Conservation (phyloP, 306 rosid genomes). For the Quercus glauca region DNA sequence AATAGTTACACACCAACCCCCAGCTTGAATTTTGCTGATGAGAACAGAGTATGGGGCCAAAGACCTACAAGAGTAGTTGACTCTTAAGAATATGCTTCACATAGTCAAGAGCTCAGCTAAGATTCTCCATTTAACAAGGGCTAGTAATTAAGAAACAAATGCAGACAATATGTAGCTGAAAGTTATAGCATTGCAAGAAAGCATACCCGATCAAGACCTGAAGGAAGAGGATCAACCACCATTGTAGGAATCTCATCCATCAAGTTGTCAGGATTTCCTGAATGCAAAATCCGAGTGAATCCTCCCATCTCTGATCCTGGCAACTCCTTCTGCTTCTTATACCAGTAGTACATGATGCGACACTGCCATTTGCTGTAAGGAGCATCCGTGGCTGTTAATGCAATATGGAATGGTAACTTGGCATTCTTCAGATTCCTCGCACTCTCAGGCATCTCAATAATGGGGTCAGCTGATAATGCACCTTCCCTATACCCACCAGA, state of each 20-base stretch:
- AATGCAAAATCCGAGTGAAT: slow-evolving; percentile 88
- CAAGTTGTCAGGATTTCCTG: slow-evolving; percentile 85
- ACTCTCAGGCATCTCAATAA: slow-evolving; percentile 70
- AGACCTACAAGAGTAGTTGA: neutral
- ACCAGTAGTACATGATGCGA: slow-evolving; percentile 95
- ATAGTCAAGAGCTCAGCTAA: neutral
- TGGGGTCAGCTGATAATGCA: slow-evolving; percentile 53
- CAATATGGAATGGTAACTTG: slow-evolving; percentile 68
- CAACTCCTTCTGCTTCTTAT: slow-evolving; percentile 53
- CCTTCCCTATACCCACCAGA: slow-evolving; percentile 37
- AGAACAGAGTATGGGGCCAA: neutral
- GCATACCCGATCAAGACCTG: slow-evolving; percentile 84
- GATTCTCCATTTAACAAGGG: slow-evolving; percentile 2
- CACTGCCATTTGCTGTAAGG: slow-evolving; percentile 92
- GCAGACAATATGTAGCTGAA: neutral
- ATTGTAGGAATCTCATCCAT: slow-evolving; percentile 97
- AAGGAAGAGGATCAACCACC: slow-evolving; percentile 95
- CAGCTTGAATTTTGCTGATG: neutral
- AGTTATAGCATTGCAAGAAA: slow-evolving; percentile 11
- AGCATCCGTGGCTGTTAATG: slow-evolving; percentile 91
- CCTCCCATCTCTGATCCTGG: slow-evolving; percentile 98
- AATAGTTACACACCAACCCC: neutral
- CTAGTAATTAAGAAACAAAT: neutral
- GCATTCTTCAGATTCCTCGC: slow-evolving; percentile 47
- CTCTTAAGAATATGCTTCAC: neutral